These are phyloP conservation scores for Oryza australiensis DNA, from an alignment of 176 grass and related monocot genomes.

Conservation along the genomic window DNA sequence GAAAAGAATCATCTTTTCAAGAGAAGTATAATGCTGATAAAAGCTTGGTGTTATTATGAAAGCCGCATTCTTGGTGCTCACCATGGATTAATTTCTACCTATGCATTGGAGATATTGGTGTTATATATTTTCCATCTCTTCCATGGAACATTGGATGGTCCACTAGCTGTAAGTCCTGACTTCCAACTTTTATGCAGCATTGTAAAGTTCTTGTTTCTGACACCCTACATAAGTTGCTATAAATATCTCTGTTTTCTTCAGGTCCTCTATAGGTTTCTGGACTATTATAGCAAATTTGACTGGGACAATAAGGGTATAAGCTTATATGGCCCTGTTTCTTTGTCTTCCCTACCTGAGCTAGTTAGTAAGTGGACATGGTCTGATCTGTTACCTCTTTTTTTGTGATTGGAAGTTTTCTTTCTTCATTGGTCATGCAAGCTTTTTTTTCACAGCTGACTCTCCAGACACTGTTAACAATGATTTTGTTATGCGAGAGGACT, in stretches of 20 bases:
- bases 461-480: slow-evolving; percentile 44
- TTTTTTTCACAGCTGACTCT: slow-evolving; percentile 54
- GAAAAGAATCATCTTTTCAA: slow-evolving; percentile 81
- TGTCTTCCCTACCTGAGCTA: slow-evolving; percentile 81
- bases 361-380: slow-evolving; percentile 59
- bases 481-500: slow-evolving; percentile 54
- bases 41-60: slow-evolving; percentile 97
- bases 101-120: slow-evolving; percentile 88
- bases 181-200: background rate
- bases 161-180: slow-evolving; percentile 63
- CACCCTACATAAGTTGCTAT: slow-evolving; percentile 9
- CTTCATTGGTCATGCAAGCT: slow-evolving; percentile 22
- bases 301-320: slow-evolving; percentile 84
- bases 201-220: slow-evolving; percentile 6
- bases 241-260: slow-evolving; percentile 44
- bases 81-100: slow-evolving; percentile 91
- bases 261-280: slow-evolving; percentile 92
- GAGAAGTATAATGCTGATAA: slow-evolving; percentile 89
- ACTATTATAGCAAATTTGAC: slow-evolving; percentile 95
- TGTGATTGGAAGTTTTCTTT: slow-evolving; percentile 19
- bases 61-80: slow-evolving; percentile 96
- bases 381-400: background rate
- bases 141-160: slow-evolving; percentile 61
- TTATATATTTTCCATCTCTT: slow-evolving; percentile 86
- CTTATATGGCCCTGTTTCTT: slow-evolving; percentile 64